Evolutionary conservation across 106 monocot species (phyloP).

Genomic region (Acanthochlamys bracteata): DNA sequence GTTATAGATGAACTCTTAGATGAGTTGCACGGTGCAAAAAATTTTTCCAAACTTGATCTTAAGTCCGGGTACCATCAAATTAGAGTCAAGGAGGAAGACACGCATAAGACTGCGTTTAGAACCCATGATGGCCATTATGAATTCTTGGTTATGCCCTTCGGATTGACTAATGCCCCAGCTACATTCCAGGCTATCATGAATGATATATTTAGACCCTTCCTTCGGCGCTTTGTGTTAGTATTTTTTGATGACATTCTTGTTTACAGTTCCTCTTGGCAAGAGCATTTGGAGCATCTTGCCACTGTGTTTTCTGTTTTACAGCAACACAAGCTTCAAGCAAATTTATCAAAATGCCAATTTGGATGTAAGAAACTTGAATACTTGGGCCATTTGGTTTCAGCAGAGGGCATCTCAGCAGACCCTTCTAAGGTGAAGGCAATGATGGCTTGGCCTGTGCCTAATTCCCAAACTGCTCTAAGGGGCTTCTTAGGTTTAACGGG

Average conservation of each 20-base stretch:
- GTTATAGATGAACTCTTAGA: constrained; percentile 14
- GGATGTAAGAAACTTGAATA: background rate
- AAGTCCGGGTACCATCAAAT: constrained; percentile 13
- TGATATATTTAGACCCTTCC: background rate
- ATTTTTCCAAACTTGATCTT: constrained; percentile 16
- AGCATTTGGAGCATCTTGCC: background rate
- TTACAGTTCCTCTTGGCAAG: background rate
- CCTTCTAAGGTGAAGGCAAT: constrained; percentile 3
- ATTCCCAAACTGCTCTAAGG: background rate
- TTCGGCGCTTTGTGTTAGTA: background rate
- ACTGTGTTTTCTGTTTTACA: background rate
- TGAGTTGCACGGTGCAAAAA: background rate
- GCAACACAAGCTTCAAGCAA: background rate
- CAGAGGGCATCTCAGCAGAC: background rate
- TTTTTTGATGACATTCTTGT: constrained; percentile 7
- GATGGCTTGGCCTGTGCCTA: background rate
- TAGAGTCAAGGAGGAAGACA: background rate
- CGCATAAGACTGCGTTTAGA: constrained; percentile 1
- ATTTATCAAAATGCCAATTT: background rate
- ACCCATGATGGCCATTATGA: constrained; percentile 1
- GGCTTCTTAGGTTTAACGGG: background rate
- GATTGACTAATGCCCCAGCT: constrained; percentile 1
- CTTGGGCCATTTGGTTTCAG: constrained; percentile 5
- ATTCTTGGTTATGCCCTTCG: constrained; percentile 4
- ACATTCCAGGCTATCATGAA: constrained; percentile 2